Evolutionary conservation across 805 yeast genomes (phyloP), one percentile per base, ranked within the genome.

Genomic region (Myxozyma sirexii): DNA sequence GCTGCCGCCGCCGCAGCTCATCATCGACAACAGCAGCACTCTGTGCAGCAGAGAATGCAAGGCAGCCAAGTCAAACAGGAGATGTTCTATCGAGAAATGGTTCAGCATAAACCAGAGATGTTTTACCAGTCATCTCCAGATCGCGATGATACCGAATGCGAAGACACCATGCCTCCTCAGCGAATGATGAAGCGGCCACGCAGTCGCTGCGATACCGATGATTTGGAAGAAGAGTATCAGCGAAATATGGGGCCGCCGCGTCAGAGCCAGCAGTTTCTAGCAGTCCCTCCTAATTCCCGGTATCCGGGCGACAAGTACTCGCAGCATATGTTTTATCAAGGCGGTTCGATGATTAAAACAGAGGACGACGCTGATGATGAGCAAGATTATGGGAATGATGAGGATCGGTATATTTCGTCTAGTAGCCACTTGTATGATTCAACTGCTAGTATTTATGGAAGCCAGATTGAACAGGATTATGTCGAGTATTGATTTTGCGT

Each of bases 21-120:
- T 19, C 66, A 48, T 10, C 61, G 59, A 15, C 63, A 61, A 35
- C 44, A 48, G 53, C 53, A 39, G 42, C 58, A 54, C 42, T 37
- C 39, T 13, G 17, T n/a, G 3, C 44, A 42, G 50, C 50, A 48
- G 50, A 13, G 46, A 21, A 15, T 42, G 23, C 47, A 37, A 12
- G 21, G 19, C 17, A 21, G 21, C 4, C 54, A 41, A 15, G 24
- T 27, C 10, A 48, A 42, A 35, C 54, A 41, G 51, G 62, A 58
- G 49, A 31, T 23, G 35, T 48, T 27, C 26, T 33, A 19, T 13
- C 51, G 35, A 29, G 50, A 46, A 3, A 27, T 24, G n/a, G 43
- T 7, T 6, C 10, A 6, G 33, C 33, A 29, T 29, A 29, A 29
- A 10, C 10, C 33, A 29, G 33, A 29, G 10, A 7, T 29, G 33